These are phyloP conservation scores for Hanseniaspora nectarophila DNA, from an alignment of 805 yeast species.

Conservation along the genomic window DNA sequence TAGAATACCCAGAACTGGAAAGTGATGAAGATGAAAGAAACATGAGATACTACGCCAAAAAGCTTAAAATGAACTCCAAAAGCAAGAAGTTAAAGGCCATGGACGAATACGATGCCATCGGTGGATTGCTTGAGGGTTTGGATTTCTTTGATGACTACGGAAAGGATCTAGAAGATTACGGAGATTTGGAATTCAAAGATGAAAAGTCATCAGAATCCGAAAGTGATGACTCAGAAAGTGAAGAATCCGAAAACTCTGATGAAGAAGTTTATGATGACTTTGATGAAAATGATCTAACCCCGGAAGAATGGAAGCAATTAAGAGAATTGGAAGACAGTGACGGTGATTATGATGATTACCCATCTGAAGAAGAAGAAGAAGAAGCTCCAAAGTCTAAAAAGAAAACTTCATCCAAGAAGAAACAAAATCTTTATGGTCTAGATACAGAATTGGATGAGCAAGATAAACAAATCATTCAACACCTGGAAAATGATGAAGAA, in stretches of 20 bases:
- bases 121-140: slow-evolving; percentile 67
- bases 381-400: not conserved
- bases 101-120: slow-evolving; percentile 65
- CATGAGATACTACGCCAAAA: slow-evolving; percentile 69
- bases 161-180: slow-evolving; percentile 25
- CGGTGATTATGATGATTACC: slow-evolving; percentile 22
- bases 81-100: slow-evolving; percentile 35
- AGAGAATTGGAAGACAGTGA: slow-evolving; percentile 24
- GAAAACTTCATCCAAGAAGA: slow-evolving; percentile 20
- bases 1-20: slow-evolving; percentile 36
- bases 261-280: slow-evolving; percentile 32
- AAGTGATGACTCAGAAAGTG: slow-evolving; percentile 27
- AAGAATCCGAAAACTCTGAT: slow-evolving; percentile 21
- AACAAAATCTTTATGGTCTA: slow-evolving; percentile 69
- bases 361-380: slow-evolving; percentile 21
- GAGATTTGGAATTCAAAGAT: slow-evolving; percentile 21
- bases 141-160: slow-evolving; percentile 33
- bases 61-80: slow-evolving; percentile 55
- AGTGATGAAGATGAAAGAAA: slow-evolving; percentile 57
- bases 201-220: slow-evolving; percentile 10
- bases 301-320: slow-evolving; percentile 27
- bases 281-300: slow-evolving; percentile 31
- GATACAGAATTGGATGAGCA: slow-evolving; percentile 26
- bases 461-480: slow-evolving; percentile 8
- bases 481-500: slow-evolving; percentile 7